phyloP scores from a whole-genome alignment of 768 basidiomycete genomes.

The Leucocoprinus leucothites region DNA sequence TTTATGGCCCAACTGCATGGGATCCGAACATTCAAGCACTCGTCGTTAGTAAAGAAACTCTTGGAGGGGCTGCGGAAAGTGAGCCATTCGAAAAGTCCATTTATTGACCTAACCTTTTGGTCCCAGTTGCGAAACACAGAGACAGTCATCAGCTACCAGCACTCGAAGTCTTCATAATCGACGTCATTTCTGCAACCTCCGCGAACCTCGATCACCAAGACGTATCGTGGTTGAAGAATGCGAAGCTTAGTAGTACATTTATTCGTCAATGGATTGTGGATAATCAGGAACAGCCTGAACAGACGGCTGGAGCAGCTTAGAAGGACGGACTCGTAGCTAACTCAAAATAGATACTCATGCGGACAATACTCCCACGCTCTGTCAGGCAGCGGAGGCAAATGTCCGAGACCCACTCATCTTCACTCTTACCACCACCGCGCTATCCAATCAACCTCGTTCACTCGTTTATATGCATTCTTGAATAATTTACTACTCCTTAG shows the following conservation, averaged over 20 bases:
- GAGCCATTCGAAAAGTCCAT: background rate
- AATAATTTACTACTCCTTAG: background rate
- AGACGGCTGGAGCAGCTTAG: too few species aligned
- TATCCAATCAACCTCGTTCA: constrained; percentile 3
- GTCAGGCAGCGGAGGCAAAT: too few species aligned
- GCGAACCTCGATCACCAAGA: constrained; percentile 63
- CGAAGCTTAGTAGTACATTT: constrained; percentile 93
- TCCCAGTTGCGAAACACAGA: constrained; percentile 64
- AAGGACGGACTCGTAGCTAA: too few species aligned
- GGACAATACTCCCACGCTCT: background rate
- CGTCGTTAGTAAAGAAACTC: constrained; percentile 89
- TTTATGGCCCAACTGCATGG: constrained; percentile 88
- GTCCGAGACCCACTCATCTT: background rate
- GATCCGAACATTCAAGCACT: constrained; percentile 89
- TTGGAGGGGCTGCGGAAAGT: constrained; percentile 74
- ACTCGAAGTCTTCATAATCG: constrained; percentile 74
- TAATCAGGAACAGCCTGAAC: constrained; percentile 5
- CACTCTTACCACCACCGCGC: background rate
- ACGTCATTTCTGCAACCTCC: constrained; percentile 77
- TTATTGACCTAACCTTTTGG: background rate
- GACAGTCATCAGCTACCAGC: constrained; percentile 51
- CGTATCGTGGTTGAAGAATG: constrained; percentile 62
- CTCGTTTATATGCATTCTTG: constrained; percentile 13
- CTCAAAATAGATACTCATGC: background rate
- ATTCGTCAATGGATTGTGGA: constrained; percentile 85